Base-by-base conservation (phyloP, 139 green algal species). In the Asterochloris erici region DNA sequence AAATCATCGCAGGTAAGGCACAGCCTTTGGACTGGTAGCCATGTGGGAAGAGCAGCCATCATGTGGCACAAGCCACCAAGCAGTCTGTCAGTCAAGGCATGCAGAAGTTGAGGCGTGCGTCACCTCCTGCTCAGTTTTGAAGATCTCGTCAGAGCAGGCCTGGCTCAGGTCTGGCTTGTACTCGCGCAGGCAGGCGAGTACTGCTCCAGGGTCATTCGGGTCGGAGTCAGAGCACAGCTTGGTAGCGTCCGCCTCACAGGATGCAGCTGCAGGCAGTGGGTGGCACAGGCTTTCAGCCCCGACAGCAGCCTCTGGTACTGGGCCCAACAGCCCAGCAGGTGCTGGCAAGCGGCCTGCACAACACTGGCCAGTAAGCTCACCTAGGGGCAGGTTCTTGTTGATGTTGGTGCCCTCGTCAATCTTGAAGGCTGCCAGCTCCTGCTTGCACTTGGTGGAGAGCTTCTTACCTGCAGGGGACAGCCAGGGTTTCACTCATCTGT, bases 311-410 rank as follows among this genome's bases (percentile, higher is more conserved):
- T 61, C 47, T 79, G 23, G 69, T 66, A 63, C 14, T 19, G 11
- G 13, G 62, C 4, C 63, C 14, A 9, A 61, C 6, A 29, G 19
- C 23, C 16, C 12, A 76, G 24, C n/a, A 38, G 16, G 4, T 28
- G 14, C 16, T 76, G 70, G 1, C 70, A 63, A 16, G 74, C 0
- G 14, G 74, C 24, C 27, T 21, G 23, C 24, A 61, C 24, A 27
- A 12, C 13, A 54, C 28, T 54, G 38, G 38, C 38, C 38, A 54
- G 38, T 54, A 6, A 54, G 71, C 86, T 66, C 78, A 94, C 91
- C 92, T 27, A 98, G 85, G 0, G 90, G 87, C 10, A 96, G 81
- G 78, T 98, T 93, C 38, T 87, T 85, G 83, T 96, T 96, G 84
- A 97, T 93, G 86, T 97, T 97, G 21, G 78, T 88, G 77, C 90